Conservation (phyloP, 2,329 filamentous ascomycete species). For the Ilyonectria sp. region DNA sequence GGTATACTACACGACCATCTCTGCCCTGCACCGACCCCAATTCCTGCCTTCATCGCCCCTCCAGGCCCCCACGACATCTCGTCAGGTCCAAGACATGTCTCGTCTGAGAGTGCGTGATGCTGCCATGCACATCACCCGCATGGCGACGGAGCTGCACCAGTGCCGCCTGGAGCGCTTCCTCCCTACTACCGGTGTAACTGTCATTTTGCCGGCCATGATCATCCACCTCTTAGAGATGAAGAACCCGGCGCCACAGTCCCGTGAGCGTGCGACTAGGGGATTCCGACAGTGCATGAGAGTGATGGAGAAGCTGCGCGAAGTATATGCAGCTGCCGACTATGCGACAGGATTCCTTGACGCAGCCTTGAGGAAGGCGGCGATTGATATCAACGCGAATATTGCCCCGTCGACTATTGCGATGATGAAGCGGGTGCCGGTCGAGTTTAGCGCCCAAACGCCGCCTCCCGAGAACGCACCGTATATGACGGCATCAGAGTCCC, state of each 20-base stretch:
- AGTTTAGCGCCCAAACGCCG: constrained; percentile 64
- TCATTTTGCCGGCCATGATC: constrained; percentile 92
- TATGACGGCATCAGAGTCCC: constrained; percentile 58
- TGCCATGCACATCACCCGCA: constrained; percentile 87
- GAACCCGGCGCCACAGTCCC: constrained; percentile 79
- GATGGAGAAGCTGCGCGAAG: constrained; percentile 88
- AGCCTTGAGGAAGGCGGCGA: constrained; percentile 88
- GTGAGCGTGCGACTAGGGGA: constrained; percentile 81
- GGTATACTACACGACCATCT: constrained; percentile 93
- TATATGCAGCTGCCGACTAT: constrained; percentile 95
- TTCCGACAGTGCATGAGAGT: constrained; percentile 96
- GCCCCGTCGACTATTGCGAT: constrained; percentile 53
- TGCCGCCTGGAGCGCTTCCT: constrained; percentile 83
- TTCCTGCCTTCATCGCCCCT: constrained; percentile 82
- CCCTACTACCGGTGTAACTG: constrained; percentile 91
- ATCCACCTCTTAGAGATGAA: constrained; percentile 96
- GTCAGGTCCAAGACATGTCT: constrained; percentile 85
- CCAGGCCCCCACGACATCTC: constrained; percentile 67
- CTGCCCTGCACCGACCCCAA: constrained; percentile 91
- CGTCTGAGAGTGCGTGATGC: constrained; percentile 87
- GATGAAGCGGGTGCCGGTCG: constrained; percentile 55
- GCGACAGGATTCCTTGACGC: constrained; percentile 96
- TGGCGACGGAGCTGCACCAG: constrained; percentile 82
- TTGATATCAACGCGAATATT: constrained; percentile 70
- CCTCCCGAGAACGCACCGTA: constrained; percentile 66